Base-by-base conservation (phyloP, 1,284 basidiomycete species). In the Puccinia coronata region DNA sequence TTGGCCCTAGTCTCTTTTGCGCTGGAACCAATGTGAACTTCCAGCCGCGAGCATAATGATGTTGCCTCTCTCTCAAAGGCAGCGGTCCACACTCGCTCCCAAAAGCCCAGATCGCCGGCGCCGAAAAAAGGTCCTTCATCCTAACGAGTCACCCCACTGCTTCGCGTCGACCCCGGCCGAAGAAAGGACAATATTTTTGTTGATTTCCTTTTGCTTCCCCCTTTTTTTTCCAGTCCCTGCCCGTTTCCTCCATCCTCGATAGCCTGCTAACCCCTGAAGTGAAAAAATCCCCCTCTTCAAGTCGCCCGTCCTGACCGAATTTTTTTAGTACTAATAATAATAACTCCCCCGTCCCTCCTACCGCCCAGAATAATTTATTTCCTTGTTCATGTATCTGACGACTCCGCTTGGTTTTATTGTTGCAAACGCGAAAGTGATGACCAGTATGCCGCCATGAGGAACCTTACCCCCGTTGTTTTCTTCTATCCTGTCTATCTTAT, bases 1-100 rank as follows among this genome's bases (percentile, higher is more conserved):
- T 25, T 12, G 78, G 78, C 12, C 78, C 78, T 0, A 80, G 78
- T 41, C 34, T 80, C n/a, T 80, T 80, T 34, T 80, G 78, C 55
- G 78, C 78, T 2, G 69, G 69, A 6, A 63, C 69, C 2, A 41
- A 25, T 63, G 31, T 80, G 28, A 23, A 70, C 18, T 70, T 70
- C 47, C n/a, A 70, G 25, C 41, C 14, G 39, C 61, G 36, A 3
- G 36, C 34, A 0, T 63, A 36, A 63, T 9, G 6, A 39, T 1
- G 25, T n/a, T 23, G 1, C 59, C 23, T 23, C 18, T 39, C 34
- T 12, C 51, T 53, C 28, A 31, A 28, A 59, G 18, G 18, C 57
- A 14, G 8, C 57, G n/a, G 2, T 31, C 57, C 57, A 25, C 9
- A 8, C n/a, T 16, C 55, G 55, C 55, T 9, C 14, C 14, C 9